These are phyloP conservation scores for Primulina tabacum DNA, from an alignment of 257 asterid species.

Conservation along the genomic window DNA sequence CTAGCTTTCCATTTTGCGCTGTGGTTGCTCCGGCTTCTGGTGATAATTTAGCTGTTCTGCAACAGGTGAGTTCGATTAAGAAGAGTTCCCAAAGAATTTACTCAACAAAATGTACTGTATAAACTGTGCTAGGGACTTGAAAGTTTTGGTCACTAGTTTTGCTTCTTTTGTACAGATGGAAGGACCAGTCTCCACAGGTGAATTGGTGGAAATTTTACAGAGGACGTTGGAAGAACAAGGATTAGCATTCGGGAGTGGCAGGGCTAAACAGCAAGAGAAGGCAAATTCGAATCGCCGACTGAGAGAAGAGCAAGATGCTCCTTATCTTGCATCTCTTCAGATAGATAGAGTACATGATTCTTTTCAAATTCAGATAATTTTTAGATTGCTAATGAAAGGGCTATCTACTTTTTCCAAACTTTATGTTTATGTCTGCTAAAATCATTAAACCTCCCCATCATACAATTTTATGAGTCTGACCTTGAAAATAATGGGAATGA, in stretches of 20 bases:
- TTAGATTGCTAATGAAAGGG: not conserved
- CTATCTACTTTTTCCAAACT: no score
- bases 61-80: slow-evolving; percentile 42
- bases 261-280: slow-evolving; percentile 45
- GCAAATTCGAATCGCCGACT: slow-evolving; percentile 41
- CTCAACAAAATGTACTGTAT: not conserved
- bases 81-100: no score
- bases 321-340: slow-evolving; percentile 65
- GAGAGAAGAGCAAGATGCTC: slow-evolving; percentile 85
- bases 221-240: slow-evolving; percentile 82
- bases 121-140: not conserved
- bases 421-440: no score
- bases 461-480: no score
- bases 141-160: not conserved
- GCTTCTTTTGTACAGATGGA: slow-evolving; percentile 47
- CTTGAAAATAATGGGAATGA: not conserved
- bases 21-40: slow-evolving; percentile 69
- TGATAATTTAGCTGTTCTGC: slow-evolving; percentile 64
- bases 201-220: slow-evolving; percentile 67
- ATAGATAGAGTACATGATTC: slow-evolving; percentile 56
- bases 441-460: no score
- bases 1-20: slow-evolving; percentile 73
- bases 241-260: slow-evolving; percentile 50
- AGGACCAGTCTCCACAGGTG: slow-evolving; percentile 77
- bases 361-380: not conserved